A percentile compares a stretch with the other conserved stretches of the same genome.
phyloP scores from a whole-genome alignment of 345 rosid genomes.

The Theobroma cacao region DNA sequence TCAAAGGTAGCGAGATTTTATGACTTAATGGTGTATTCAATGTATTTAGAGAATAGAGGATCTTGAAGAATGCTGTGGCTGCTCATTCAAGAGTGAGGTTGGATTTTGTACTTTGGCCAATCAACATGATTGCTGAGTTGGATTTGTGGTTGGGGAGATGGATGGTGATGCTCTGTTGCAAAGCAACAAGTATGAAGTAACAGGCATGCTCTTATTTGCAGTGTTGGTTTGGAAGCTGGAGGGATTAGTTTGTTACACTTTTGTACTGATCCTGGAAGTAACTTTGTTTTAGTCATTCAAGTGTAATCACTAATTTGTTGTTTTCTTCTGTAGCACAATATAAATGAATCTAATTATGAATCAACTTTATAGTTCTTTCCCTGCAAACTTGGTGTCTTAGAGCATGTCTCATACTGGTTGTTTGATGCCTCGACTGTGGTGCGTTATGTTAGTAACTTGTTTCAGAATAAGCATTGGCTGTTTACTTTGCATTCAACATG shows the following conservation, averaged over 20 bases:
- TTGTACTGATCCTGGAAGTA: background rate
- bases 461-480: background rate
- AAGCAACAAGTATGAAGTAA: background rate
- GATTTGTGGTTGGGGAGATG: background rate
- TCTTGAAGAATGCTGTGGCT: background rate
- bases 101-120: background rate
- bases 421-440: background rate
- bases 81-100: background rate
- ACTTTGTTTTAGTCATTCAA: background rate
- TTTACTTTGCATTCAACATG: background rate
- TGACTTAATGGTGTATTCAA: background rate
- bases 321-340: background rate
- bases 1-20: background rate
- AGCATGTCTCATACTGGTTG: background rate
- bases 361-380: background rate
- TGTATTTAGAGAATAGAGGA: background rate
- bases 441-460: background rate
- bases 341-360: conserved; percentile 7
- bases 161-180: background rate
- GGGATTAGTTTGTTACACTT: background rate
- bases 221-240: background rate
- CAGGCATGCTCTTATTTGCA: background rate
- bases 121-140: background rate
- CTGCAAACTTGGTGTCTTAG: background rate
- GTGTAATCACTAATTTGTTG: background rate